Base-by-base conservation (phyloP, 345 rosid genomes). In the Psidium friedrichsthalianum region DNA sequence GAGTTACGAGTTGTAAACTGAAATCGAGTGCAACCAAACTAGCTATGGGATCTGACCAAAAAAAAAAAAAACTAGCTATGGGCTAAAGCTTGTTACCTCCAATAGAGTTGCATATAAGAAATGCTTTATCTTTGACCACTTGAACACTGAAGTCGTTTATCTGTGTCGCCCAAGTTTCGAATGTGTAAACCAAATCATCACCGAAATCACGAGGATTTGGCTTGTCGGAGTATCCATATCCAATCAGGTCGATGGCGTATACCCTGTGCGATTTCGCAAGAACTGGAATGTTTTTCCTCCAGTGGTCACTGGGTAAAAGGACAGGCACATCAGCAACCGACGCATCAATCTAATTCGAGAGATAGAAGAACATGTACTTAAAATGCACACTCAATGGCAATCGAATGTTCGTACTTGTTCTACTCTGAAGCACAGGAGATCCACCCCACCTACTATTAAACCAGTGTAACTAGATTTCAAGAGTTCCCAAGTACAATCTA, bases 151-250 rank as follows among this genome's bases (percentile, higher is more conserved):
- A 95, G 81, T 95, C 96, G 84, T 93, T 95, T 87, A 97, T 91
- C 87, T 95, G 98, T 56, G 90, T 83, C 57, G 89, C 98, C 99
- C 99, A 95, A 14, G 94, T 95, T 91, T 97, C 96, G 84, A 97
- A 94, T 44, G 98, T 93, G 88, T 94, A 97, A 85, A 97, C 94
- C 6, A 95, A 87, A 58, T 91, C 83, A 83, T 87, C 94, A 74
- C 90, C 92, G 85, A 92, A 92, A 27, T 90, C 94, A 44, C 85
- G 89, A 88, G 99, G 97, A 87, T 93, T 93, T n/a, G 99, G 98
- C 76, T 95, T 96, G 88, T 94, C 96, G 0, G 97, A 95, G 92
- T 94, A 94, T 87, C 99, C 99, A 85, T 97, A 97, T 55, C 98
- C 98, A 85, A 97, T 93, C 55, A 97, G 96, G 88, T 97, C 99